phyloP scores from a whole-genome alignment of 2,329 filamentous ascomycete genomes.

The Colletotrichum lindemuthianum region DNA sequence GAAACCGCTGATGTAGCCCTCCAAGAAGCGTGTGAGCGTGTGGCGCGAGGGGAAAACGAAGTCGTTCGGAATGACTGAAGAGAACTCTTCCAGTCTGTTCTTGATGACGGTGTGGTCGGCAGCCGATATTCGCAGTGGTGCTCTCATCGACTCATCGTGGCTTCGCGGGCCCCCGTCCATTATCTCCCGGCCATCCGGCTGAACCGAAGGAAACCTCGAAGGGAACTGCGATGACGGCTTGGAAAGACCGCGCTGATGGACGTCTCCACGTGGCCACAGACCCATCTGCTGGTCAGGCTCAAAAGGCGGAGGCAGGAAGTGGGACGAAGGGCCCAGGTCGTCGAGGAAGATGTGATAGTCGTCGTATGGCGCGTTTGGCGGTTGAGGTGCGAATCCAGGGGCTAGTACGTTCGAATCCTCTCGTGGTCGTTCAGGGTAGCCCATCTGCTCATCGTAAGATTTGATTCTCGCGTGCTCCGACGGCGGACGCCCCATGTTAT shows the following conservation, averaged over 20 bases:
- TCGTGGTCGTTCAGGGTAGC: constrained; percentile 59
- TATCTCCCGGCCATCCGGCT: constrained; percentile 61
- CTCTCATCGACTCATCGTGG: constrained; percentile 54
- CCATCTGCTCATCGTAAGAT: constrained; percentile 58
- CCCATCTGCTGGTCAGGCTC: constrained; percentile 64
- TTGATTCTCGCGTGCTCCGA: constrained; percentile 57
- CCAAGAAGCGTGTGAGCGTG: constrained; percentile 74
- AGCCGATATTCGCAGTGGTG: constrained; percentile 60
- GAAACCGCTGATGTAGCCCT: constrained; percentile 76
- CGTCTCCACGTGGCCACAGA: constrained; percentile 59
- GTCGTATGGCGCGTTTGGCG: constrained; percentile 56
- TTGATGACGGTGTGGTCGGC: constrained; percentile 66
- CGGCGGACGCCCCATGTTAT: constrained; percentile 51
- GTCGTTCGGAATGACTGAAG: constrained; percentile 66
- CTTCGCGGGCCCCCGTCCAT: constrained; percentile 47
- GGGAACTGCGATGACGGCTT: constrained; percentile 64
- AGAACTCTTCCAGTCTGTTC: constrained; percentile 70
- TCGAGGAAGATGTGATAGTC: constrained; percentile 70
- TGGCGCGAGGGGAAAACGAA: constrained; percentile 77
- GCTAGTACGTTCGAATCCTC: constrained; percentile 56
- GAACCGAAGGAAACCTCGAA: constrained; percentile 64
- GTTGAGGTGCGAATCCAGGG: constrained; percentile 51
- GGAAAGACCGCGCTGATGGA: constrained; percentile 52
- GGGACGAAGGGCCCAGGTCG: constrained; percentile 63
- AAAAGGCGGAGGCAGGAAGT: constrained; percentile 65